Evolutionary conservation across 163 green algal genomes (phyloP).

Genomic region (Chloromonas sp.): DNA sequence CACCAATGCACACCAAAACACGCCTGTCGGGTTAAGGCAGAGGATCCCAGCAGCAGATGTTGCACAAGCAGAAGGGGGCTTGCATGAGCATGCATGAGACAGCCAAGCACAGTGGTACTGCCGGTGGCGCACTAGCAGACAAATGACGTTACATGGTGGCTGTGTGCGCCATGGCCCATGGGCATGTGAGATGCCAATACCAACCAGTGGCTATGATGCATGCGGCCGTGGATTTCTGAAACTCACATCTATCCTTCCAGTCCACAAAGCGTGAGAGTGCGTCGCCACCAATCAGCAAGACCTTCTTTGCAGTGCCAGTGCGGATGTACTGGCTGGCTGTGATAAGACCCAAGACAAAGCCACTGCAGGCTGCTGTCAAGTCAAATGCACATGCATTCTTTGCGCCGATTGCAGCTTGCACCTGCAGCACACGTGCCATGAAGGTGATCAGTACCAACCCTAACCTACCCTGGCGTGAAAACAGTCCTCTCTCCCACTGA

Average conservation of each 20-base stretch:
- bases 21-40: too few species aligned
- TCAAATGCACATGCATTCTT: conserved; percentile 87
- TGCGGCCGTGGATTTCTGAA: too few species aligned
- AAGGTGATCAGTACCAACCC: not conserved
- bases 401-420: conserved; percentile 84
- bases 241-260: conserved; percentile 78
- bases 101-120: too few species aligned
- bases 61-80: too few species aligned
- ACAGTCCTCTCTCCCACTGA: too few species aligned
- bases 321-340: conserved; percentile 85
- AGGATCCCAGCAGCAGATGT: not conserved
- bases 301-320: conserved; percentile 56
- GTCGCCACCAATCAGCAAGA: conserved; percentile 91
- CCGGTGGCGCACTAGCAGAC: not conserved
- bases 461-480: too few species aligned
- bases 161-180: too few species aligned
- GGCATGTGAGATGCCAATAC: too few species aligned
- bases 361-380: conserved; percentile 94
- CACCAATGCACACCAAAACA: not conserved
- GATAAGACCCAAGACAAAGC: conserved; percentile 91
- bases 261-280: conserved; percentile 89
- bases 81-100: too few species aligned
- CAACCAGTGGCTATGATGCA: too few species aligned
- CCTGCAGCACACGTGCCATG: conserved; percentile 26
- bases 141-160: too few species aligned